Evolutionary conservation across 2,329 filamentous ascomycete species (phyloP).

Genomic region (Kalaharituber pfeilii): DNA sequence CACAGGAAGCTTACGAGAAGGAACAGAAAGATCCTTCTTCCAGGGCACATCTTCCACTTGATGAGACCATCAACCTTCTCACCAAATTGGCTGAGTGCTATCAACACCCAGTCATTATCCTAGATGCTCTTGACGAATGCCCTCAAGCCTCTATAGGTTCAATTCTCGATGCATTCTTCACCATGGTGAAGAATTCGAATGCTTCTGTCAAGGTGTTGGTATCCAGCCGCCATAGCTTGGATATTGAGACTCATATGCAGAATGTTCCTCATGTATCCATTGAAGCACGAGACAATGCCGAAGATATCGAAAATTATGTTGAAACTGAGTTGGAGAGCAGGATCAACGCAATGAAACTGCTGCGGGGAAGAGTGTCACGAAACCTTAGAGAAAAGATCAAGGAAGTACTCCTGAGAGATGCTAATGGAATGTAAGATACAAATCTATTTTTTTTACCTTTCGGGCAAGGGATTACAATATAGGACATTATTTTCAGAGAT

Average conservation of each 20-base stretch:
- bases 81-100: conserved; percentile 23
- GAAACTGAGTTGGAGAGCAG: not conserved
- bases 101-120: conserved; percentile 21
- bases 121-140: conserved; percentile 29
- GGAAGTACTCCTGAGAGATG: not conserved
- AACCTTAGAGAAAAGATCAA: conserved; percentile 1
- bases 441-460: too few species aligned
- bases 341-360: not conserved
- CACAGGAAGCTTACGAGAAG: conserved; percentile 6
- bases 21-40: conserved; percentile 6
- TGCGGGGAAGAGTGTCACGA: conserved; percentile 1
- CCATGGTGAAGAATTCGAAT: conserved; percentile 19
- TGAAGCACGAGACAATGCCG: not conserved
- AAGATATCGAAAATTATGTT: not conserved
- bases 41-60: conserved; percentile 11
- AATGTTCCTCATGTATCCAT: not conserved
- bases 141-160: conserved; percentile 15
- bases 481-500: too few species aligned
- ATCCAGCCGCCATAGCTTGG: conserved; percentile 4
- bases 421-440: conserved; percentile 17
- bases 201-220: conserved; percentile 26
- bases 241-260: conserved; percentile 1
- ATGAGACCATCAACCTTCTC: conserved; percentile 15
- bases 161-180: conserved; percentile 20
- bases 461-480: too few species aligned